Evolutionary conservation across 805 yeast species (phyloP).

Genomic region (Candida bentonensis): DNA sequence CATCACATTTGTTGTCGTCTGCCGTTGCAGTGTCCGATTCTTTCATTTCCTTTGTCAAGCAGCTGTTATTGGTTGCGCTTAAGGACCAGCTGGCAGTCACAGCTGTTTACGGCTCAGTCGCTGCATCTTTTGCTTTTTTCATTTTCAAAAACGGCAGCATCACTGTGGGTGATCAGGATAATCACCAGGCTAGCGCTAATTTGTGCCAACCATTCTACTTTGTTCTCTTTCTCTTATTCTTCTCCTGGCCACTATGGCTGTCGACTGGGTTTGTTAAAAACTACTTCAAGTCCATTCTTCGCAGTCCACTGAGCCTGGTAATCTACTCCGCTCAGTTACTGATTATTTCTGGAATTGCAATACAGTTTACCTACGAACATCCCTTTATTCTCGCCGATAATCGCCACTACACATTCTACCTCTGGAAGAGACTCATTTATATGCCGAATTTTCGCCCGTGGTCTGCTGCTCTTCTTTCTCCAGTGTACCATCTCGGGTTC

Average conservation of each 20-base stretch:
- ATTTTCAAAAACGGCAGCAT: conserved; percentile 63
- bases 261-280: conserved; percentile 26
- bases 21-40: neutral
- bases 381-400: conserved; percentile 90
- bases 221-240: conserved; percentile 41
- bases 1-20: conserved; percentile 2
- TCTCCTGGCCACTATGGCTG: conserved; percentile 67
- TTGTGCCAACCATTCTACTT: conserved; percentile 75
- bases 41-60: conserved; percentile 1
- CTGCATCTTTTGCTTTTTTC: conserved; percentile 40
- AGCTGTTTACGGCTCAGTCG: conserved; percentile 27
- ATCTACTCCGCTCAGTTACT: conserved; percentile 6
- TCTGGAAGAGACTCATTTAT: conserved; percentile 55
- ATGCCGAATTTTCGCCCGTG: conserved; percentile 13
- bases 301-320: conserved; percentile 5
- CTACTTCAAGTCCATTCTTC: conserved; percentile 26
- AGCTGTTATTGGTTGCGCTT: conserved; percentile 10
- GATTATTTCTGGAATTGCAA: conserved; percentile 8
- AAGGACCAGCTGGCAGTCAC: conserved; percentile 7
- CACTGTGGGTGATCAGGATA: conserved; percentile 82
- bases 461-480: conserved; percentile 38
- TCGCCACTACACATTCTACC: conserved; percentile 82
- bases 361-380: conserved; percentile 48
- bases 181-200: conserved; percentile 63
- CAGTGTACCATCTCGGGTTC: conserved; percentile 50